Conservation (phyloP, 192 early-diverging fungal species). For the Glomus cerebriforme region DNA sequence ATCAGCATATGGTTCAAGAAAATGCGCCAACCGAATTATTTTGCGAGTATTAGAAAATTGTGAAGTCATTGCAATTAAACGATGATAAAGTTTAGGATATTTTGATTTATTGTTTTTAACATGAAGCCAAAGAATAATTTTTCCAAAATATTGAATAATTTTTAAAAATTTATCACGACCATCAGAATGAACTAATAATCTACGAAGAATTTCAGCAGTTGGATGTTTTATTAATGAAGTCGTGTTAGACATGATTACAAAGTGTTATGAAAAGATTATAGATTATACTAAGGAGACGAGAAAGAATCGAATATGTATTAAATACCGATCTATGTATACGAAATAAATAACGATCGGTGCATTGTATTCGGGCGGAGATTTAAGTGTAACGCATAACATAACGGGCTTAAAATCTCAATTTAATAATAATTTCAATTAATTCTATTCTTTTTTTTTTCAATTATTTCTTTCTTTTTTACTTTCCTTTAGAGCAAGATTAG, state of each 20-base stretch:
- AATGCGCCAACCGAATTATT: constrained; percentile 71
- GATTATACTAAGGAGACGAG: too few species aligned
- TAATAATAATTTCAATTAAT: too few species aligned
- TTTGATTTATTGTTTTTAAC: constrained; percentile 31
- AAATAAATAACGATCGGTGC: too few species aligned
- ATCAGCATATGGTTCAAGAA: constrained; percentile 64
- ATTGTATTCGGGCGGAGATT: too few species aligned
- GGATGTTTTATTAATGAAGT: not conserved
- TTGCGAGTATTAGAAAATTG: constrained; percentile 77
- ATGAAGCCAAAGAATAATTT: constrained; percentile 63
- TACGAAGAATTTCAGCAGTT: constrained; percentile 13
- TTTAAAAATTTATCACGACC: constrained; percentile 87
- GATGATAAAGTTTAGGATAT: constrained; percentile 9
- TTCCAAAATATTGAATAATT: constrained; percentile 73
- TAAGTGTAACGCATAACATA: too few species aligned
- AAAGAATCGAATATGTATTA: not conserved
- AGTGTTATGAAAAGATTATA: not conserved
- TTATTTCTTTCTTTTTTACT: not conserved
- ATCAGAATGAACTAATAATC: constrained; percentile 58
- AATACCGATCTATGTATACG: not conserved
- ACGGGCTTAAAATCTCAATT: too few species aligned
- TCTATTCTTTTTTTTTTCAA: not conserved
- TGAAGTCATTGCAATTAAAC: constrained; percentile 55
- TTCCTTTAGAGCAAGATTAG: not conserved
- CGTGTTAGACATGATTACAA: not conserved